These are phyloP conservation scores for Calonectria hongkongensis DNA, from an alignment of 2,329 filamentous ascomycete species.

Conservation along the genomic window DNA sequence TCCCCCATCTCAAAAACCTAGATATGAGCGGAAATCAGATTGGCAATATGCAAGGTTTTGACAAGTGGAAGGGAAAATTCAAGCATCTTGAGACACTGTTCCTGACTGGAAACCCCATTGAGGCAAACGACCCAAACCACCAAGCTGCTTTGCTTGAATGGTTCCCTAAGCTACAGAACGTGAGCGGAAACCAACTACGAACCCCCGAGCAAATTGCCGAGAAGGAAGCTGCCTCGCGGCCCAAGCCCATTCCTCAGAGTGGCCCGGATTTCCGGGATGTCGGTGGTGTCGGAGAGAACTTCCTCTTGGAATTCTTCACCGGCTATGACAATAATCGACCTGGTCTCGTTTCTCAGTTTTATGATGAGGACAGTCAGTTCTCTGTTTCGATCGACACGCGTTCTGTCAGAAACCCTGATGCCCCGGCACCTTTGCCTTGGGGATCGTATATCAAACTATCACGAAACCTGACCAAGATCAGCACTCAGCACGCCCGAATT, in stretches of 20 bases:
- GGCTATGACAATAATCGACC: slow-evolving; percentile 84
- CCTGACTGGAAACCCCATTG: slow-evolving; percentile 85
- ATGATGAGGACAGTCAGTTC: slow-evolving; percentile 85
- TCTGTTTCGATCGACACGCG: slow-evolving; percentile 82
- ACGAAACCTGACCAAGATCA: slow-evolving; percentile 85
- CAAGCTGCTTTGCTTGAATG: slow-evolving; percentile 83
- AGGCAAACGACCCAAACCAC: slow-evolving; percentile 75
- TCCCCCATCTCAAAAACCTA: slow-evolving; percentile 90
- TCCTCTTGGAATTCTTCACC: slow-evolving; percentile 83
- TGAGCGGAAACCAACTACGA: slow-evolving; percentile 85
- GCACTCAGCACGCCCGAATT: slow-evolving; percentile 74
- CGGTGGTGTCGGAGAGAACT: slow-evolving; percentile 83
- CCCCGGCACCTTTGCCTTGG: slow-evolving; percentile 75
- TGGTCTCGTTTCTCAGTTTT: slow-evolving; percentile 78
- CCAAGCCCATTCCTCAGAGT: slow-evolving; percentile 76
- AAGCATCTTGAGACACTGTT: slow-evolving; percentile 87
- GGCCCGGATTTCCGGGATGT: slow-evolving; percentile 84
- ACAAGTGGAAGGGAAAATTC: slow-evolving; percentile 87
- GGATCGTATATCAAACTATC: slow-evolving; percentile 85
- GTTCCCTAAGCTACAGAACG: slow-evolving; percentile 86
- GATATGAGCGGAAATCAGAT: slow-evolving; percentile 92
- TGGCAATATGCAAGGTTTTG: slow-evolving; percentile 78
- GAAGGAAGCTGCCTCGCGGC: slow-evolving; percentile 67
- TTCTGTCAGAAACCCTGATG: slow-evolving; percentile 69
- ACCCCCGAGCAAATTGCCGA: slow-evolving; percentile 81